Conservation (phyloP, 108 stramenopile species). For the Cyclotella sp. region DNA sequence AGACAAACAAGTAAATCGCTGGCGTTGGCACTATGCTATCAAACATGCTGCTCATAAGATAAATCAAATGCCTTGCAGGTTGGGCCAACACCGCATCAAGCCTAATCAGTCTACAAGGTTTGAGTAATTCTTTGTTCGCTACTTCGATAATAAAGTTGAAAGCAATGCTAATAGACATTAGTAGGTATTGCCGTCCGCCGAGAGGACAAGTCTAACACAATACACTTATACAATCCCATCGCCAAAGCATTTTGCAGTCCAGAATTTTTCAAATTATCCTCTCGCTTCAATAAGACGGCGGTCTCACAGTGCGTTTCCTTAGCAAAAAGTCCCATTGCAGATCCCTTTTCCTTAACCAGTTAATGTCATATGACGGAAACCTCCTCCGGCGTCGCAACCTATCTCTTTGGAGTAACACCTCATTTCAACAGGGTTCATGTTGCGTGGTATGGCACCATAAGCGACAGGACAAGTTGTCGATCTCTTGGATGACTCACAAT, state of each 20-base stretch:
- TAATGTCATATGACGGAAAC: no score
- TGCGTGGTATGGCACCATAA: no score
- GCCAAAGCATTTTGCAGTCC: constrained; percentile 6
- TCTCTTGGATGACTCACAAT: no score
- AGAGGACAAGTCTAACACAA: constrained; percentile 17
- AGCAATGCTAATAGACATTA: not conserved
- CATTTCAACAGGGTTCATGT: no score
- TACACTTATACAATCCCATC: constrained; percentile 24
- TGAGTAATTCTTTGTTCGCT: constrained; percentile 23
- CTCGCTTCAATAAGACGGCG: no score
- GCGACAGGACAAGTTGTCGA: no score
- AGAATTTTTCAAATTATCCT: not conserved
- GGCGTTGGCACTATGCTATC: constrained; percentile 28
- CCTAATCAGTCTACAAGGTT: constrained; percentile 29
- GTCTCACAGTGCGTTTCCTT: no score
- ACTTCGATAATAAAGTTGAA: constrained; percentile 11
- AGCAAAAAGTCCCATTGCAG: no score
- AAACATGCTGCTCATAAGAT: constrained; percentile 20
- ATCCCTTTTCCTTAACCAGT: no score
- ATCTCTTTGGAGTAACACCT: no score
- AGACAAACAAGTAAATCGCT: constrained; percentile 29
- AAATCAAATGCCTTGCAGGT: constrained; percentile 29
- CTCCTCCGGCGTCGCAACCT: no score
- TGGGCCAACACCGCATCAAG: constrained; percentile 2
- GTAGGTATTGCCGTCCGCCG: constrained; percentile 28